Evolutionary conservation across 768 basidiomycete species (phyloP), one percentile per base, ranked within the genome.

Genomic region (Neoboletus subvelutipes): DNA sequence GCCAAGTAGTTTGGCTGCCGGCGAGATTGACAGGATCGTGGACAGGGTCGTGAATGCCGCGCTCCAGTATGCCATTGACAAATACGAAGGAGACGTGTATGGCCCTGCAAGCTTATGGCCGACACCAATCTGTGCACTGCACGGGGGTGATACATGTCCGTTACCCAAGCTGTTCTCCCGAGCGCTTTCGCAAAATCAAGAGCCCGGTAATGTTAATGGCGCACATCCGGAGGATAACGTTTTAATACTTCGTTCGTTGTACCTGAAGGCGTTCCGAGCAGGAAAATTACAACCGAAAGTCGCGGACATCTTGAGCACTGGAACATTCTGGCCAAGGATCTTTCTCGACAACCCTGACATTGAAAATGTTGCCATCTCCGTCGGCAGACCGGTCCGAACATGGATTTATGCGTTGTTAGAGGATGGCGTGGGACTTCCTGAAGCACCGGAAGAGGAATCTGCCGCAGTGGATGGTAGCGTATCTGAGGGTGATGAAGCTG

Each of bases 321-420:
- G 79, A 18, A 84, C 88, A 1, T 84, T 77, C 55, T 92, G 88
- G 88, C 83, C 87, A 5, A 75, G 78, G 34, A 67, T 85, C n/a
- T 91, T 90, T 67, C 78, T 93, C 20, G 91, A 93, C 58, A 81
- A 85, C 61, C 91, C 91, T 0, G 90, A 93, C 68, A 50, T 80
- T 31, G 88, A 90, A 67, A 83, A 83, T 1, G 85, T 87, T 12
- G 75, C 81, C 20, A 73, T 82, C 55, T 85, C 80, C 52, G 80
- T 92, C 13, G 84, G 85, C 5, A 72, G 84, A 31, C 81, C 83
- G 1, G 78, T 92, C 47, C 79, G 87, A 17, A 67, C 74, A 50
- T 90, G 86, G 86, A 73, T 79, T 31, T 88, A 89, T 66, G 78
- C 88, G 0, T 75, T 92, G 26, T 64, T 92, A 41, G 84, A 89